Percentiles rank a stretch among this genome's conserved stretches.
phyloP scores from a whole-genome alignment of 2,329 filamentous ascomycete genomes.

The Colletotrichum sp. region DNA sequence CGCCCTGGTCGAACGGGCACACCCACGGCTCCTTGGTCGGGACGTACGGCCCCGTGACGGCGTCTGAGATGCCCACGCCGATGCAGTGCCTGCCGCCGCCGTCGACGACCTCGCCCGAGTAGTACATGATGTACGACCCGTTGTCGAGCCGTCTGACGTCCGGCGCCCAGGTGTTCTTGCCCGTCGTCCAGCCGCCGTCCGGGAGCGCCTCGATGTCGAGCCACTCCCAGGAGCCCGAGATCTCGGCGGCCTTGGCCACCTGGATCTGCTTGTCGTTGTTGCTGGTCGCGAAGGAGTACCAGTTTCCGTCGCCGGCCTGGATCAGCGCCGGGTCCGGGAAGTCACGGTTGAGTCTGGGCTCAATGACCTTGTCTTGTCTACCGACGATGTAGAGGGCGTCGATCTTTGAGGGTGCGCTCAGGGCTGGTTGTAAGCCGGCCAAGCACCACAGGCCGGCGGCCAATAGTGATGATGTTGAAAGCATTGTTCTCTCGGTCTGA shows the following conservation, averaged over 20 bases:
- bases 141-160: slow-evolving; percentile 57
- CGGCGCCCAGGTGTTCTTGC: slow-evolving; percentile 64
- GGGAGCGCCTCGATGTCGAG: slow-evolving; percentile 62
- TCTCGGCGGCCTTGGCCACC: slow-evolving; percentile 54
- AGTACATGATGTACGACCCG: slow-evolving; percentile 67
- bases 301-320: slow-evolving; percentile 49
- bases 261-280: slow-evolving; percentile 57
- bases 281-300: slow-evolving; percentile 65
- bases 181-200: slow-evolving; percentile 57
- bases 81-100: slow-evolving; percentile 58
- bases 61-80: slow-evolving; percentile 56
- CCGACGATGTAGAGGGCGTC: slow-evolving; percentile 12
- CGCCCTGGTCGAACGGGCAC: slow-evolving; percentile 58
- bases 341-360: slow-evolving; percentile 38
- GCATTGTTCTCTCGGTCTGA: not conserved
- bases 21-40: slow-evolving; percentile 52
- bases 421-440: not conserved
- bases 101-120: slow-evolving; percentile 51
- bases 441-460: slow-evolving; percentile 1
- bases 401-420: not conserved
- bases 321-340: slow-evolving; percentile 63
- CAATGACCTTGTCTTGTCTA: not conserved
- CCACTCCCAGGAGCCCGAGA: slow-evolving; percentile 51
- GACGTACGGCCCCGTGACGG: slow-evolving; percentile 56
- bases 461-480: slow-evolving; percentile 9